Conservation (phyloP, 164 flowering plant genomes). For the Magnolia officinalis region DNA sequence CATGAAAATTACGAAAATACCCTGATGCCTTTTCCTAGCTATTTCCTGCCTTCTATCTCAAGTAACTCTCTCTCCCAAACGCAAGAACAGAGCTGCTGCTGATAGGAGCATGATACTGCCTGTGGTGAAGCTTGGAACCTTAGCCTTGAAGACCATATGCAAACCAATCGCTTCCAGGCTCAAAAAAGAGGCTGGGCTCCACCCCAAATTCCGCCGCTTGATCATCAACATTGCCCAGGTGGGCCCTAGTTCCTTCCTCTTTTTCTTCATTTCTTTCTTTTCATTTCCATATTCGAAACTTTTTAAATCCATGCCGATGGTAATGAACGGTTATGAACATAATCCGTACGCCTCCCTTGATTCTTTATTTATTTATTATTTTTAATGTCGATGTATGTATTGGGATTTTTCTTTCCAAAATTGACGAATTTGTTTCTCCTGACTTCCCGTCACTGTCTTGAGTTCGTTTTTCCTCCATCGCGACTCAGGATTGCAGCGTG, state of each 20-base stretch:
- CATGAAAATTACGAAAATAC: neutral
- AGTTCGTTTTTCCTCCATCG: neutral
- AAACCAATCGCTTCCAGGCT: conserved; percentile 72
- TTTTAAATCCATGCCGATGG: too few relatives aligned
- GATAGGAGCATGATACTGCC: conserved; percentile 54
- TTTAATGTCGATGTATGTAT: neutral
- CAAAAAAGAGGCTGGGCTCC: conserved; percentile 61
- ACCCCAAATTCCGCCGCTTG: conserved; percentile 64
- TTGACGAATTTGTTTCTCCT: neutral
- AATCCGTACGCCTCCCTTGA: neutral
- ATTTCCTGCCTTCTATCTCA: conserved; percentile 13
- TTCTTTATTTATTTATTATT: too few relatives aligned
- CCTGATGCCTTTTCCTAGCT: conserved; percentile 19
- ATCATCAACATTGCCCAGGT: conserved; percentile 82
- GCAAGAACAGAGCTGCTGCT: neutral
- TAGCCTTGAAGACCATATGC: conserved; percentile 63
- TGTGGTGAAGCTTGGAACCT: conserved; percentile 71
- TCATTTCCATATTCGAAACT: neutral
- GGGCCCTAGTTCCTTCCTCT: neutral
- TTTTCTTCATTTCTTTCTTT: conserved; percentile 1
- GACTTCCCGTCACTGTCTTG: neutral
- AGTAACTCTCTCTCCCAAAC: neutral
- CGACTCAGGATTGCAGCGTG: too few relatives aligned
- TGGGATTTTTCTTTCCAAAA: neutral
- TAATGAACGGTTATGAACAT: too few relatives aligned